Base-by-base conservation (phyloP, 345 rosid species). In the Hirschfeldia incana region DNA sequence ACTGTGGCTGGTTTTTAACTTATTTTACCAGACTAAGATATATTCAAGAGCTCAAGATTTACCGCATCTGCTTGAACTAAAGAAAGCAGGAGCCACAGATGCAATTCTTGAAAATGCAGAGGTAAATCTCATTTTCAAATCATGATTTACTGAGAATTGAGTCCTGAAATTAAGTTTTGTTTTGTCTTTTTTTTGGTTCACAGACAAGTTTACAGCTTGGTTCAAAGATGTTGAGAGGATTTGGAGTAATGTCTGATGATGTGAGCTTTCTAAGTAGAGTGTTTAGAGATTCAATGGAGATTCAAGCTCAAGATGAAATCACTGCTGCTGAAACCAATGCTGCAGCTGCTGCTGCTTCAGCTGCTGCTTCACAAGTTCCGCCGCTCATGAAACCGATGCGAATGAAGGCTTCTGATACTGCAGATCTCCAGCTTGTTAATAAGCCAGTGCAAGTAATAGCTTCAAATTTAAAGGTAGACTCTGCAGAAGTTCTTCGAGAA, bases 181-280 rank as follows among this genome's bases (percentile, higher is more conserved):
- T 83, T n/a, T n/a, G n/a, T n/a, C n/a, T n/a, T n/a, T n/a, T n/a
- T n/a, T n/a, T 5, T 49, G 59, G 55, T 51, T 32, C 80, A 77
- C 94, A 94, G 98, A 92, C 97, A 32, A 94, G 98, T 77, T 80
- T 94, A 72, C 97, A 92, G 77, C 88, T 94, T 15, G 98, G 98
- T 68, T 94, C 97, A 10, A 92, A 86, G 89, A 89, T 94, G 81
- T 81, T 94, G 86, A 91, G 83, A 84, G 95, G 92, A 11, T 85
- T 94, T 57, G 98, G 98, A 32, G 97, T 92, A 76, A 94, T 94
- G 98, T 94, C 98, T 36, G 98, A 94, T 78, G 98, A 94, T 17
- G 97, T 94, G 8, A 84, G 89, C 80, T 90, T 92, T 78, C 83
- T 92, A 11, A 83, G 97, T 57, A 86, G 82, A 82, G 86, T 92